Conservation (phyloP, 2,329 filamentous ascomycete genomes). For the Parascedosporium putredinis region DNA sequence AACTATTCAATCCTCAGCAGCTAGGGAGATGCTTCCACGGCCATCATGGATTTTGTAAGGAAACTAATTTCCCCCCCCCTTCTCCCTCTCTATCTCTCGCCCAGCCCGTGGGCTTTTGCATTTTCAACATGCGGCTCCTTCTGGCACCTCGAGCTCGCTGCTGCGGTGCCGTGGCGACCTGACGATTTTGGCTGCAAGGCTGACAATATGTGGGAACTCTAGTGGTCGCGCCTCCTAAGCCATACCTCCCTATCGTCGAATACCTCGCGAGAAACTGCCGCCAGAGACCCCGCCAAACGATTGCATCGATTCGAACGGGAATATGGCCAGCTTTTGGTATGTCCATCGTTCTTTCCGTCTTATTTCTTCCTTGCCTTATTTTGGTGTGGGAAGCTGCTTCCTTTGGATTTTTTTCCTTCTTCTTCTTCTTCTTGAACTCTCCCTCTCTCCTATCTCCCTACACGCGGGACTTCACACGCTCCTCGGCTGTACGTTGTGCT, state of each 20-base stretch:
- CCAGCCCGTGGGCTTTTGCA: neutral
- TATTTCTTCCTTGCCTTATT: neutral
- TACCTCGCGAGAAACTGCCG: conserved; percentile 45
- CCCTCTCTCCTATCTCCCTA: no score
- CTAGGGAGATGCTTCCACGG: conserved; percentile 34
- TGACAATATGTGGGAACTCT: conserved; percentile 6
- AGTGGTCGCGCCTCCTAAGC: conserved; percentile 61
- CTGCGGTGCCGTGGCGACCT: conserved; percentile 2
- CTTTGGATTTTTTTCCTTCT: no score
- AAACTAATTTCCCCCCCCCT: neutral
- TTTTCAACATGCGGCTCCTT: no score
- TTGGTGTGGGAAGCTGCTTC: no score
- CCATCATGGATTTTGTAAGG: conserved; percentile 49
- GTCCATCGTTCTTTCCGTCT: conserved; percentile 12
- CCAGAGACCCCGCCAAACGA: conserved; percentile 52
- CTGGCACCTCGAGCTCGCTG: no score
- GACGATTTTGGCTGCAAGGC: conserved; percentile 13
- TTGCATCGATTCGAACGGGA: conserved; percentile 58
- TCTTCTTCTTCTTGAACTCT: no score
- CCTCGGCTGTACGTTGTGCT: no score
- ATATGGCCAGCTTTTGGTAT: conserved; percentile 51
- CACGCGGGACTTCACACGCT: no score
- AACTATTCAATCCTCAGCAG: neutral
- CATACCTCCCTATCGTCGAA: conserved; percentile 47
- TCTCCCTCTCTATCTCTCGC: neutral